phyloP scores from a whole-genome alignment of 2,329 filamentous ascomycete genomes.

The Xylaria sp. region DNA sequence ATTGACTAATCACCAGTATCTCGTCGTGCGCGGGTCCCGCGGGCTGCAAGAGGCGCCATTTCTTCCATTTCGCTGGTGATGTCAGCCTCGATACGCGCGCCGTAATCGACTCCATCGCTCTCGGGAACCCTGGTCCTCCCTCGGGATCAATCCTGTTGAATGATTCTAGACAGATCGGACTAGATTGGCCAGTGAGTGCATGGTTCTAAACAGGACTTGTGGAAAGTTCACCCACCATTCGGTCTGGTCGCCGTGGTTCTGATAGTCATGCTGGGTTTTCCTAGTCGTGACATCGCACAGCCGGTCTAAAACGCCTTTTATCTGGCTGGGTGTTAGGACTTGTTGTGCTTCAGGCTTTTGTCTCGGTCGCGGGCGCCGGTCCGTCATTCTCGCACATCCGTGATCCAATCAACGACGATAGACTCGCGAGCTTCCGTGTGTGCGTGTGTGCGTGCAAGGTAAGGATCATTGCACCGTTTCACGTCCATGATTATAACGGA shows the following conservation, averaged over 20 bases:
- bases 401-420: background rate
- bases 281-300: conserved; percentile 23
- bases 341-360: background rate
- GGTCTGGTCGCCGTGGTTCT: background rate
- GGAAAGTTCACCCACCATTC: conserved; percentile 14
- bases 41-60: conserved; percentile 25
- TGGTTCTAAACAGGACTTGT: too few species aligned
- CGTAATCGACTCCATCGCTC: background rate
- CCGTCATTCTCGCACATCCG: background rate
- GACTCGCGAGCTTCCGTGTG: background rate
- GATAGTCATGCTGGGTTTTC: background rate
- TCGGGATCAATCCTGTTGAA: conserved; percentile 36
- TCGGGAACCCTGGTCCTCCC: background rate
- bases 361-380: background rate
- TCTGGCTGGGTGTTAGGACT: background rate
- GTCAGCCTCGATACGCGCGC: background rate
- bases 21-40: conserved; percentile 46
- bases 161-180: conserved; percentile 46
- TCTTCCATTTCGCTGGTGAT: background rate
- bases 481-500: background rate
- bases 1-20: conserved; percentile 53
- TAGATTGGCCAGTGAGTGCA: conserved; percentile 16
- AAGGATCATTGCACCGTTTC: background rate
- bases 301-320: background rate
- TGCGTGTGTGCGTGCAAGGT: too few species aligned